A percentile compares a stretch with the other conserved stretches of the same genome.
Conservation (phyloP, 2,329 filamentous ascomycete genomes). For the Aspergillus udagawae region DNA sequence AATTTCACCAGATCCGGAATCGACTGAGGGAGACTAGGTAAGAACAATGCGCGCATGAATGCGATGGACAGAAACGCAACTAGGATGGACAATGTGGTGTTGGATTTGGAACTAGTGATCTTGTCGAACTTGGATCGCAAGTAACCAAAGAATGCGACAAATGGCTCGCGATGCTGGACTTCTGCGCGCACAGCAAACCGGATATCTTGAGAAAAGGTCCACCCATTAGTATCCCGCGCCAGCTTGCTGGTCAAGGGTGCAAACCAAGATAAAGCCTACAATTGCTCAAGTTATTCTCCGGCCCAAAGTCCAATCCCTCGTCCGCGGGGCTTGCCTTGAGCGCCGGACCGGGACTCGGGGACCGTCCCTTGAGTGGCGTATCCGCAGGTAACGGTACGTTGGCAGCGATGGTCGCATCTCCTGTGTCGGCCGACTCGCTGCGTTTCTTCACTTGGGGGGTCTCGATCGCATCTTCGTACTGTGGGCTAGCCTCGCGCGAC, state of each 20-base stretch:
- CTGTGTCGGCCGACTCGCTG: constrained; percentile 20
- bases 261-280: constrained; percentile 42
- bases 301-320: constrained; percentile 34
- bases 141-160: constrained; percentile 67
- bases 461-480: constrained; percentile 56
- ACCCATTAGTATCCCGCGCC: constrained; percentile 31
- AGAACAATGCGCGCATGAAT: constrained; percentile 62
- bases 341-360: constrained; percentile 49
- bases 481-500: constrained; percentile 57
- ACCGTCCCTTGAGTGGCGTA: constrained; percentile 55
- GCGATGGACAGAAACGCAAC: constrained; percentile 62
- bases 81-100: constrained; percentile 59
- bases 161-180: constrained; percentile 80
- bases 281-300: constrained; percentile 43
- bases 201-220: constrained; percentile 58
- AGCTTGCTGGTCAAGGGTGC: constrained; percentile 23
- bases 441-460: constrained; percentile 29
- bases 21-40: constrained; percentile 62
- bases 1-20: constrained; percentile 88
- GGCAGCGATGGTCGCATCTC: constrained; percentile 27
- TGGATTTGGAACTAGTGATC: constrained; percentile 66
- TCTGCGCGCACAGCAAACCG: constrained; percentile 84
- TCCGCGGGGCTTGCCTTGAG: constrained; percentile 24
- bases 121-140: constrained; percentile 57
- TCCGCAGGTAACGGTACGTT: constrained; percentile 57